Evolutionary conservation across 2,329 filamentous ascomycete species (phyloP), one percentile per base, ranked within the genome.

Genomic region (Drechslerella coelobrocha): DNA sequence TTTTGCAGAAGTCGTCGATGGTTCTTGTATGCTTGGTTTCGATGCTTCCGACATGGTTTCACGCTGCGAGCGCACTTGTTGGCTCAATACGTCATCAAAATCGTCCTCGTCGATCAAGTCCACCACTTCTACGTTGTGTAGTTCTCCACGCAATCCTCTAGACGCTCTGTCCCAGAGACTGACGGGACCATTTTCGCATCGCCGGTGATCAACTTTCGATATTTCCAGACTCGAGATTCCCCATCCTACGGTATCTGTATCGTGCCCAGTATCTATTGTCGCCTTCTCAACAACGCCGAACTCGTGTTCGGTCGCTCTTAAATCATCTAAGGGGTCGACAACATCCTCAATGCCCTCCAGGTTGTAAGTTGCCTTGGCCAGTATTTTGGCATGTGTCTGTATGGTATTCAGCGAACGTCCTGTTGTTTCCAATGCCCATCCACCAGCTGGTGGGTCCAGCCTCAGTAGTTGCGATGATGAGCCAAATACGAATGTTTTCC

Each of bases 51-150:
- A 26, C 3, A 21, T 23, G 1, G 37, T 51, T 19, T 43, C 8
- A 8, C 24, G 43, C n/a, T 69, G 57, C 4, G 53, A 62, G 1
- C 41, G 39, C 2, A 54, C 5, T 21, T 41, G 53, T 41, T 69
- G 65, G 31, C 65, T 69, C 3, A 59, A 26, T n/a, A 53, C 52
- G 27, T 61, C 57, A 3, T 62, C 57, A 4, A 69, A 52, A 53
- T 69, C 65, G 26, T 69, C 65, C 23, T 69, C 65, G 29, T 69
- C 65, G 6, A 69, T 45, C 12, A 69, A 19, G 50, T 69, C 57
- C 57, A 69, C 26, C 24, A 69, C 65, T 27, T 62, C 52, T 19
- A 69, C 52, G 17, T 55, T 29, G 6, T 61, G 47, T 14, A 69
- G 14, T 29, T 51, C 45, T 21, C 59, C 65, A 8, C 27, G n/a